A percentile compares a stretch with the other conserved stretches of the same genome.
Evolutionary conservation across 345 rosid genomes (phyloP).

Genomic region (Hevea brasiliensis): DNA sequence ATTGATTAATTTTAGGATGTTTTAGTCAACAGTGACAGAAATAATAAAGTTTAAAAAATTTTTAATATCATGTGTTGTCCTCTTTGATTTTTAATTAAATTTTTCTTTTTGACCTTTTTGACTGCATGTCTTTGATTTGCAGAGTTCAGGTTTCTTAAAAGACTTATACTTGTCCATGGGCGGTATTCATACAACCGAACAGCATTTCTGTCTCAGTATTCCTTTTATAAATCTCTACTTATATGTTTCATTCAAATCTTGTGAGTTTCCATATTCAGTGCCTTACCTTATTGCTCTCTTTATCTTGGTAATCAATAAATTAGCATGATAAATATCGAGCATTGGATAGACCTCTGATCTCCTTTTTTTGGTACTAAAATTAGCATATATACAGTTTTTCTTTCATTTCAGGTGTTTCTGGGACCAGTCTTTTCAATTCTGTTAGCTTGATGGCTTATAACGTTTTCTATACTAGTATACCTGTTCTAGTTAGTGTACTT

Average conservation of each 20-base stretch:
- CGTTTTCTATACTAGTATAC: constrained; percentile 94
- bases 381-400: constrained; percentile 68
- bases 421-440: constrained; percentile 96
- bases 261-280: constrained; percentile 49
- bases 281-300: constrained; percentile 9
- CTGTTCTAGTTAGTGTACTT: constrained; percentile 86
- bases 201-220: constrained; percentile 92
- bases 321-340: not conserved
- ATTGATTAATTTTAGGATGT: not conserved
- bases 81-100: not conserved
- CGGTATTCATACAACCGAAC: constrained; percentile 97
- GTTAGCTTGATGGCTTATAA: constrained; percentile 99
- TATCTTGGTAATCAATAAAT: not conserved
- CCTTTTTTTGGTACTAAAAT: constrained; percentile 41
- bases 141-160: constrained; percentile 90
- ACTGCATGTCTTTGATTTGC: constrained; percentile 36
- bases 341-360: not conserved
- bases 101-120: not conserved
- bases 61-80: not conserved
- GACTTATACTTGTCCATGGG: constrained; percentile 94
- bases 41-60: not conserved
- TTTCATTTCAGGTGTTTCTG: constrained; percentile 98
- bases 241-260: constrained; percentile 98
- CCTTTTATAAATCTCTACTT: constrained; percentile 87
- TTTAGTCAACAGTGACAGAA: not conserved